Base-by-base conservation (phyloP, 2,329 filamentous ascomycete species). In the Ophiostoma triangulosporum region DNA sequence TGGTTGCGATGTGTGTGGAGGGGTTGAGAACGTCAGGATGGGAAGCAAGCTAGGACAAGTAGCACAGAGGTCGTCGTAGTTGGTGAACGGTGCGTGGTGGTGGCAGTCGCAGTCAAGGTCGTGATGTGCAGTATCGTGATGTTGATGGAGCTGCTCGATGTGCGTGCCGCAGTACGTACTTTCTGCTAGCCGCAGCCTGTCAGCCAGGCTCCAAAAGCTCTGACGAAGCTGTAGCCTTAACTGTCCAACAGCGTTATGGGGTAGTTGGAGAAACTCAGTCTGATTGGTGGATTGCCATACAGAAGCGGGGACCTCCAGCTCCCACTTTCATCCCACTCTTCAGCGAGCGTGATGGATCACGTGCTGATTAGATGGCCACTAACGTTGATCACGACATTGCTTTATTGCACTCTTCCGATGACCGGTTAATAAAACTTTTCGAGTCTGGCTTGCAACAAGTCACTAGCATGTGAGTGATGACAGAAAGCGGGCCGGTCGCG, bases 1-100 rank as follows among this genome's bases (percentile, higher is more conserved):
- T 82, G 57, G 49, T 33, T 57, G 51, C 36, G 26, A 48, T 51
- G 49, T 38, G 32, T 36, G 32, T 38, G 6, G n/a, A n/a, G 17
- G 43, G 43, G 20, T 24, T 26, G 29, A 17, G 43, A 15, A 29
- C 11, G 43, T 29, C 26, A 15, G 15, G 43, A 29, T 4, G 11
- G 31, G 22, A 36, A 24, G 20, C 6, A 33, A 26, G 48, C 29
- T 17, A 50, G 31, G 17, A 15, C 27, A 24, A 12, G 31, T 9
- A 15, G 11, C 22, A 36, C 48, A 27, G 7, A 31, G 6, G 12
- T 6, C 14, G 26, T 46, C 15, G 26, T 33, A 33, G 46, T 22
- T 20, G 26, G 14, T 31, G 4, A 12, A 5, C 6, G 17, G 17
- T 33, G 11, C 11, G 29, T 6, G 27, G 11, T 20, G 27, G 29